These are phyloP conservation scores for Coleophoma cylindrospora DNA, from an alignment of 2,329 filamentous ascomycete genomes.

Conservation along the genomic window DNA sequence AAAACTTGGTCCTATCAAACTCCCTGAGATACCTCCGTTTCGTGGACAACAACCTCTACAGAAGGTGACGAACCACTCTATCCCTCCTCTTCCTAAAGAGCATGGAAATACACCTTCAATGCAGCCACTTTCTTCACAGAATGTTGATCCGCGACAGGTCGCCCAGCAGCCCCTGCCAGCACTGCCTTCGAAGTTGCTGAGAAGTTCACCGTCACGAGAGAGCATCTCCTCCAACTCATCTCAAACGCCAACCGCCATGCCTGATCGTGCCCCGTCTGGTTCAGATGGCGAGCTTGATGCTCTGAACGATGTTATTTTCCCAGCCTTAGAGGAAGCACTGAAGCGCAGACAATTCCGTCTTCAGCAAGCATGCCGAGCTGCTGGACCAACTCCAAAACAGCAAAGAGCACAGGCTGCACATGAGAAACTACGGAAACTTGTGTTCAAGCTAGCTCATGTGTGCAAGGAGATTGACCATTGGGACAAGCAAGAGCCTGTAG, in stretches of 20 bases:
- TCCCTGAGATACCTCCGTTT: slow-evolving; percentile 31
- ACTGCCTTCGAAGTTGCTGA: slow-evolving; percentile 25
- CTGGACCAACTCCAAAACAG: slow-evolving; percentile 49
- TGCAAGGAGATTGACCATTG: slow-evolving; percentile 88
- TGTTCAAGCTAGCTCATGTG: slow-evolving; percentile 75
- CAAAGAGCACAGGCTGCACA: slow-evolving; percentile 69
- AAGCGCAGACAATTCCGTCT: slow-evolving; percentile 67
- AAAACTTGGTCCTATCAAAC: slow-evolving; percentile 27
- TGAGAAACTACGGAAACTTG: slow-evolving; percentile 74
- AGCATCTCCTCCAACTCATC: slow-evolving; percentile 17
- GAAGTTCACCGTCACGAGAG: slow-evolving; percentile 25
- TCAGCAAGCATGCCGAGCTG: slow-evolving; percentile 28
- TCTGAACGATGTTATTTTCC: slow-evolving; percentile 85
- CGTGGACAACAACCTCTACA: slow-evolving; percentile 23
- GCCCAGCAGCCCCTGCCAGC: slow-evolving; percentile 24
- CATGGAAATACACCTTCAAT: slow-evolving; percentile 11
- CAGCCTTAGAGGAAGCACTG: slow-evolving; percentile 85
- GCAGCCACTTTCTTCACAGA: slow-evolving; percentile 17
- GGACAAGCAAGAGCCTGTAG: slow-evolving; percentile 81
- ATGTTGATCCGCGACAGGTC: slow-evolving; percentile 18
- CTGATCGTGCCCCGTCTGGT: slow-evolving; percentile 50
- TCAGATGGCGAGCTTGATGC: slow-evolving; percentile 73
- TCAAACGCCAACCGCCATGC: slow-evolving; percentile 44
- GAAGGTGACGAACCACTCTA: slow-evolving; percentile 23
- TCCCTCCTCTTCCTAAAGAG: slow-evolving; percentile 19